phyloP scores from a whole-genome alignment of 1,284 basidiomycete genomes.

The Heterobasidion occidentale region DNA sequence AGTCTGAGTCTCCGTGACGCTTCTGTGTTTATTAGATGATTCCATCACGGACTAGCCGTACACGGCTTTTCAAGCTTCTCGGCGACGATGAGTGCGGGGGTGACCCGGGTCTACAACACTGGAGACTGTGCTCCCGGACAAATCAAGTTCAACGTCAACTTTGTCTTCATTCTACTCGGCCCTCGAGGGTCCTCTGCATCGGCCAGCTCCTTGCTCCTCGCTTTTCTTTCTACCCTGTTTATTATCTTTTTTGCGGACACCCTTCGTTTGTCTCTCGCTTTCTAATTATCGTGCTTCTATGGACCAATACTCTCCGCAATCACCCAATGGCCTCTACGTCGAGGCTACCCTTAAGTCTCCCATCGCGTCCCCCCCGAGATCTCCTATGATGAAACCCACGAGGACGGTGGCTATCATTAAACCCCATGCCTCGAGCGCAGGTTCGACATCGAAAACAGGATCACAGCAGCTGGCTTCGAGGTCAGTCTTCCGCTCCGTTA shows the following conservation, averaged over 20 bases:
- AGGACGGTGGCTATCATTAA: slow-evolving; percentile 77
- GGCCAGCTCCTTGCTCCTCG: neutral
- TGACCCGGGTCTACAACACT: neutral
- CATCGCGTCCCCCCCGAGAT: slow-evolving; percentile 12
- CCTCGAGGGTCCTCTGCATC: neutral
- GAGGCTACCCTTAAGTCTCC: slow-evolving; percentile 8
- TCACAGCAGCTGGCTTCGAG: slow-evolving; percentile 72
- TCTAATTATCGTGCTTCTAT: neutral
- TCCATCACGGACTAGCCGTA: too few species aligned
- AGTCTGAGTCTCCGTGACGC: too few species aligned
- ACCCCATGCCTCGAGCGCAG: slow-evolving; percentile 60
- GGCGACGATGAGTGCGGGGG: too few species aligned
- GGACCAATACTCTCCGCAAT: slow-evolving; percentile 4
- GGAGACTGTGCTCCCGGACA: neutral
- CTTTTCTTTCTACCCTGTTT: neutral
- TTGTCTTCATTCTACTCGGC: neutral
- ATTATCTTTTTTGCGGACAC: neutral
- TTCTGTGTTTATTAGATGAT: too few species aligned
- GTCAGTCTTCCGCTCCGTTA: slow-evolving; percentile 27
- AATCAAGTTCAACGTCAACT: neutral
- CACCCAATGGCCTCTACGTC: slow-evolving; percentile 10
- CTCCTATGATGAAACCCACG: slow-evolving; percentile 26
- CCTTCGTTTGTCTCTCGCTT: slow-evolving; percentile 13
- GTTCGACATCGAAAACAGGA: slow-evolving; percentile 68
- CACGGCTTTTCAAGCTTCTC: too few species aligned